Percentiles rank a stretch among this genome's conserved stretches.
Evolutionary conservation across 768 basidiomycete genomes (phyloP).

Genomic region (Suillus discolor): DNA sequence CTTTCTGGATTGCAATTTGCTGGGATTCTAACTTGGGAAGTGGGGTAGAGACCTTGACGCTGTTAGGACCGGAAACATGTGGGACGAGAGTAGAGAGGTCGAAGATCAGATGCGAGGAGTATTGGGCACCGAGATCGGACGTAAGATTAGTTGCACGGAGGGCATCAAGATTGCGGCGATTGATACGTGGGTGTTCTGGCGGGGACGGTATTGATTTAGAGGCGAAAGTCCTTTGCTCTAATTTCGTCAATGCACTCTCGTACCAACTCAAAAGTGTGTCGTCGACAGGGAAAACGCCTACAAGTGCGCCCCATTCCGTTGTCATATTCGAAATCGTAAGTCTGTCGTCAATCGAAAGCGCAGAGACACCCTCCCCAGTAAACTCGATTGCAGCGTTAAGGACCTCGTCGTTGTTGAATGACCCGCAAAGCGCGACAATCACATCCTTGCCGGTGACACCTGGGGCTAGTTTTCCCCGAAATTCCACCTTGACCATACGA

Average conservation of each 20-base stretch:
- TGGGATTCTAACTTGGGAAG: conserved; percentile 78
- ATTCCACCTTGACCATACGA: conserved; percentile 92
- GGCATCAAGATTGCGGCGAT: conserved; percentile 65
- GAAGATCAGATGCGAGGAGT: conserved; percentile 86
- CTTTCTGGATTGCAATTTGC: conserved; percentile 88
- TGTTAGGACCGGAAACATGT: conserved; percentile 96
- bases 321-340: conserved; percentile 99
- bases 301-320: conserved; percentile 98
- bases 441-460: conserved; percentile 99
- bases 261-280: conserved; percentile 85
- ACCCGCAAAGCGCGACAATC: conserved; percentile 94
- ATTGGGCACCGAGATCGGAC: conserved; percentile 79
- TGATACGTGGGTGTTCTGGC: conserved; percentile 86
- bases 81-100: conserved; percentile 94
- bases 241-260: conserved; percentile 66
- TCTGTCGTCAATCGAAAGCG: conserved; percentile 86
- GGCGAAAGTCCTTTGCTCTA: conserved; percentile 78
- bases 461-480: conserved; percentile 76
- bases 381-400: conserved; percentile 98
- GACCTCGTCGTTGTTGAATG: conserved; percentile 95
- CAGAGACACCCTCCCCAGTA: conserved; percentile 81
- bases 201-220: conserved; percentile 62
- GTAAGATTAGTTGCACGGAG: conserved; percentile 54
- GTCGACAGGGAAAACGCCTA: conserved; percentile 94
- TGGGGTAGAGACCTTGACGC: conserved; percentile 95